Evolutionary conservation across 2,329 filamentous ascomycete species (phyloP).

Genomic region (Lasiodiplodia gonubiensis): DNA sequence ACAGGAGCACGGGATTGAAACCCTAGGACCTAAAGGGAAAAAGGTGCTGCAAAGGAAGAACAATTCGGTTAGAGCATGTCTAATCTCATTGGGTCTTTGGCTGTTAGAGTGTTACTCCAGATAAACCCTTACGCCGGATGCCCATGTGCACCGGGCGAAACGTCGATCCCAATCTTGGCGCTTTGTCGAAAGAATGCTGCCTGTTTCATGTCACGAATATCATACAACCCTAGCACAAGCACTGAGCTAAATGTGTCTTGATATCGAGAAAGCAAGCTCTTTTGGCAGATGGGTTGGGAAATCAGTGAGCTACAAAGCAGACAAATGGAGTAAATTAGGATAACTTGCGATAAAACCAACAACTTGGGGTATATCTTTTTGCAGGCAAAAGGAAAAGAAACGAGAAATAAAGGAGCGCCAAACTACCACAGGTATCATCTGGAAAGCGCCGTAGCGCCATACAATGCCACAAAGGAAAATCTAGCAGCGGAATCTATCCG

Average conservation of each 20-base stretch:
- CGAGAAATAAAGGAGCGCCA: not conserved
- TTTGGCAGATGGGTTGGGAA: not conserved
- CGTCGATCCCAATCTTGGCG: slow-evolving; percentile 22
- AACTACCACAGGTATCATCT: slow-evolving; percentile 18
- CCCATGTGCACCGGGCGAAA: slow-evolving; percentile 21
- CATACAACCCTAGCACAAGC: not conserved
- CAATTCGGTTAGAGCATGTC: not conserved
- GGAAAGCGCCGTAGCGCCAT: not conserved
- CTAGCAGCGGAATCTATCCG: slow-evolving; percentile 8
- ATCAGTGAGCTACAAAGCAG: not conserved
- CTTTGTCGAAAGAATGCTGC: slow-evolving; percentile 10
- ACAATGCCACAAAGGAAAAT: slow-evolving; percentile 23
- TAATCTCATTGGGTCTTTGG: not conserved
- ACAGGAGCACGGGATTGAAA: not conserved
- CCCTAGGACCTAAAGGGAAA: not conserved
- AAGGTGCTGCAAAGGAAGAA: slow-evolving; percentile 3
- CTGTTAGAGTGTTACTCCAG: not conserved
- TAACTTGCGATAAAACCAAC: not conserved
- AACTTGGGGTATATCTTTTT: slow-evolving; percentile 18
- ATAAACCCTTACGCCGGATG: slow-evolving; percentile 11
- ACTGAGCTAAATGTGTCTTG: not conserved
- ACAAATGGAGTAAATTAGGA: not conserved
- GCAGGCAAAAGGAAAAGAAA: not conserved
- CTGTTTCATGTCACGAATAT: slow-evolving; percentile 1
- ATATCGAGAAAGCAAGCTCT: not conserved